phyloP scores from a whole-genome alignment of 345 rosid genomes.

The Citrus hindsii region DNA sequence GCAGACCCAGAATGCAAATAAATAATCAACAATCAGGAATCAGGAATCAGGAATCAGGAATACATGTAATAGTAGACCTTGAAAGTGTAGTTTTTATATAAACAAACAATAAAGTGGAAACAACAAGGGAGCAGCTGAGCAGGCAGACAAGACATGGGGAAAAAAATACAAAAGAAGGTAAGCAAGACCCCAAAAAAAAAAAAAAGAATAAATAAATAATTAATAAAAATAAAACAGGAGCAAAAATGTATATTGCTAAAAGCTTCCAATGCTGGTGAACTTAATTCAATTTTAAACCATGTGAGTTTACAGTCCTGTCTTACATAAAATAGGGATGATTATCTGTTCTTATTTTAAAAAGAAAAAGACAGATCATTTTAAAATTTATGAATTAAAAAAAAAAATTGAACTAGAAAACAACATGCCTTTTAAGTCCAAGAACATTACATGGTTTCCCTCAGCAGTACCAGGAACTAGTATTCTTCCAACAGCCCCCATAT shows the following conservation, averaged over 20 bases:
- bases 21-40: not conserved
- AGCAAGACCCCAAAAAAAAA: not conserved
- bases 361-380: not conserved
- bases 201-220: too few relatives aligned
- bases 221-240: not conserved
- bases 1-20: not conserved
- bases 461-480: conserved; percentile 57
- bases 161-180: not conserved
- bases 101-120: conserved; percentile 2
- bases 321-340: not conserved
- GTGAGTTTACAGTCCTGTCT: not conserved
- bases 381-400: too few relatives aligned
- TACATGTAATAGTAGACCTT: not conserved
- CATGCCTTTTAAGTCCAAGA: conserved; percentile 84
- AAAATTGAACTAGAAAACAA: conserved; percentile 3
- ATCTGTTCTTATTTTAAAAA: not conserved
- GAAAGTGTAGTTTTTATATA: not conserved
- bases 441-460: conserved; percentile 56
- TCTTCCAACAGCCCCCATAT: conserved; percentile 95
- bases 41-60: too few relatives aligned
- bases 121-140: not conserved
- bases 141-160: not conserved
- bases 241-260: not conserved
- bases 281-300: not conserved
- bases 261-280: not conserved